Conservation (phyloP, 1,139 yeast genomes). For the Scheffersomyces insectosa region DNA sequence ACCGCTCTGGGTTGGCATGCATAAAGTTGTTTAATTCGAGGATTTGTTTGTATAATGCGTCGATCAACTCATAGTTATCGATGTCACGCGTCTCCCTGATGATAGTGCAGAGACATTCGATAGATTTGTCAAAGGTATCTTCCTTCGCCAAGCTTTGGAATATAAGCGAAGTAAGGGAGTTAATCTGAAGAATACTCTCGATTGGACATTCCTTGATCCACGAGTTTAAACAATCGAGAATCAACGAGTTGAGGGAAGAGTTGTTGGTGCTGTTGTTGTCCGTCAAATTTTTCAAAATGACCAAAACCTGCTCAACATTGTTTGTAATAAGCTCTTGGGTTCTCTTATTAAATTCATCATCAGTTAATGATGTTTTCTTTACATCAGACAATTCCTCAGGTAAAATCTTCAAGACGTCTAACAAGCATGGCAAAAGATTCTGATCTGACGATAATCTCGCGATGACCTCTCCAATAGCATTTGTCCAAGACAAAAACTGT, state of each 20-base stretch:
- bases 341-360: slow-evolving; percentile 72
- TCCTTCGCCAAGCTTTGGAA: slow-evolving; percentile 67
- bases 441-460: slow-evolving; percentile 43
- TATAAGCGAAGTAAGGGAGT: slow-evolving; percentile 63
- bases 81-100: slow-evolving; percentile 81
- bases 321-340: slow-evolving; percentile 61
- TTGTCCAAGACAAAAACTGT: slow-evolving; percentile 72
- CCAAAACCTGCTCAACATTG: slow-evolving; percentile 70
- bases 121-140: slow-evolving; percentile 79
- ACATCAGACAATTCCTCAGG: slow-evolving; percentile 90
- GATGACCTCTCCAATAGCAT: slow-evolving; percentile 70
- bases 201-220: slow-evolving; percentile 90
- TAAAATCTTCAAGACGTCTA: slow-evolving; percentile 80
- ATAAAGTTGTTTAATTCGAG: slow-evolving; percentile 58
- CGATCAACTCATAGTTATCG: slow-evolving; percentile 58
- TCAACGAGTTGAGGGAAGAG: slow-evolving; percentile 26
- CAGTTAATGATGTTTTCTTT: slow-evolving; percentile 75
- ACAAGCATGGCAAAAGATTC: slow-evolving; percentile 43
- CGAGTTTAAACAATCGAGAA: slow-evolving; percentile 77
- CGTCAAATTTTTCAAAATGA: slow-evolving; percentile 55
- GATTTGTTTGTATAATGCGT: slow-evolving; percentile 68
- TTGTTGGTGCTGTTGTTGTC: slow-evolving; percentile 19
- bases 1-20: slow-evolving; percentile 24
- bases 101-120: slow-evolving; percentile 81
- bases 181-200: slow-evolving; percentile 60